A percentile compares a stretch with the other conserved stretches of the same genome.
Conservation (phyloP, 2,329 filamentous ascomycete species). For the Lecanicillium sp. region DNA sequence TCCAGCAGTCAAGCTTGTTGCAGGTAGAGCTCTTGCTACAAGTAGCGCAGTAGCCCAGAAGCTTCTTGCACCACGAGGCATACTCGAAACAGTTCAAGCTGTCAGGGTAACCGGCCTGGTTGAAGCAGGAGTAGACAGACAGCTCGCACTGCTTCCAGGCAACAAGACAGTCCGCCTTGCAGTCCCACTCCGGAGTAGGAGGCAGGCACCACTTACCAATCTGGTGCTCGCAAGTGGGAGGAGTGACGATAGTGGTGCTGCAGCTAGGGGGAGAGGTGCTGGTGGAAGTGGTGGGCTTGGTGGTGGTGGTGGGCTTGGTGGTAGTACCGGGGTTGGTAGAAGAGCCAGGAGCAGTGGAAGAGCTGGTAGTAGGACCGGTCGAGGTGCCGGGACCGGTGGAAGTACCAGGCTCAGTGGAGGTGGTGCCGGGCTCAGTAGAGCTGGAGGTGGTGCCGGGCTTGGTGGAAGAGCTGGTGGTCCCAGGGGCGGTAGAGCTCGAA, state of each 20-base stretch:
- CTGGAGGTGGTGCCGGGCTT: not conserved
- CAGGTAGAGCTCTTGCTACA: slow-evolving; percentile 31
- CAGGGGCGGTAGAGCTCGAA: not conserved
- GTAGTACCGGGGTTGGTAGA: slow-evolving; percentile 18
- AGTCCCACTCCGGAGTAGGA: slow-evolving; percentile 42
- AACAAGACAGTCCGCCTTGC: slow-evolving; percentile 35
- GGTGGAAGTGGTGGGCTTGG: slow-evolving; percentile 21
- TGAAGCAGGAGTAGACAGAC: slow-evolving; percentile 46
- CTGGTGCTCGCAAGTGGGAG: slow-evolving; percentile 47
- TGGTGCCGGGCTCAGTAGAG: not conserved
- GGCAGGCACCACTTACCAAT: slow-evolving; percentile 49
- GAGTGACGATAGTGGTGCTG: slow-evolving; percentile 38
- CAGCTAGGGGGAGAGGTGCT: slow-evolving; percentile 40
- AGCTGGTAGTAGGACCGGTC: not conserved
- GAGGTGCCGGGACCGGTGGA: not conserved
- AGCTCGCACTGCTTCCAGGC: slow-evolving; percentile 40
- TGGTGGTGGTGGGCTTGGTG: slow-evolving; percentile 21
- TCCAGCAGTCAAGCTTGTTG: slow-evolving; percentile 39
- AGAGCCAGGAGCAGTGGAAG: slow-evolving; percentile 16
- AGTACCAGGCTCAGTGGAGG: slow-evolving; percentile 5
- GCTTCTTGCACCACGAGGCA: slow-evolving; percentile 41
- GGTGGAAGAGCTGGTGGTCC: not conserved
- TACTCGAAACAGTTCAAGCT: slow-evolving; percentile 46
- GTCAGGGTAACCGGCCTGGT: slow-evolving; percentile 44
- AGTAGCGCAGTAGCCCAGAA: slow-evolving; percentile 39